Evolutionary conservation across 768 basidiomycete genomes (phyloP), one percentile per base, ranked within the genome.

Genomic region (Boletus subparvulus): DNA sequence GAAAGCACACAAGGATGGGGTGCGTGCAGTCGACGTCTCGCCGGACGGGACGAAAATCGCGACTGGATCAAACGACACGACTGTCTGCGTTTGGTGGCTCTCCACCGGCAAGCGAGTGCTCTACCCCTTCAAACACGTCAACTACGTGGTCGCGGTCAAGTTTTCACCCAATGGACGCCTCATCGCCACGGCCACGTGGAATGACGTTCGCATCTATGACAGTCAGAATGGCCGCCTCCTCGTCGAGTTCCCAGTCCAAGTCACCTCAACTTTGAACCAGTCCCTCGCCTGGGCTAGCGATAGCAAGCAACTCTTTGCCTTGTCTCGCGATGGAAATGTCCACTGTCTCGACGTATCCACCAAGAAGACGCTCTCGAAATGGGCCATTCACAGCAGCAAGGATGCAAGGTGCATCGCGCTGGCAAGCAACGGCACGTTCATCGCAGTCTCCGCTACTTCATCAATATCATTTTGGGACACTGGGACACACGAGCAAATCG

Each of bases 31-130:
- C 1, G 59, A 60, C 28, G 5, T 59, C 13, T 58, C 47, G 0
- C 52, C 40, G 5, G 59, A 60, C 13, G 47, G 19, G 19, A 46
- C 43, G 6, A 53, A 6, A 26, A 39, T 60, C 24, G 52, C 7
- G 16, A 33, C 39, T 1, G 59, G 43, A 16, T 44, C 55, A 10
- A 8, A 12, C 2, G 50, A 40, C 12, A 1, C 1, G 2, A 52
- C 50, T 8, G 28, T n/a, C 12, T 39, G 21, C 17, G 10, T 56
- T 11, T 39, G 36, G 42, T 35, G 36, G 19, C 12, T 48, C 9
- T 16, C 17, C 3, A 48, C 36, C 9, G 47, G 51, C 12, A 1
- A 35, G n/a, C 40, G 39, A 11, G 32, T 56, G 10, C 13, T 56
- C 11, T 14, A 6, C 1, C 47, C 55, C 3, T 45, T 17, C 32